Evolutionary conservation across 1,284 basidiomycete species (phyloP).

Genomic region (Thelephora terrestris): DNA sequence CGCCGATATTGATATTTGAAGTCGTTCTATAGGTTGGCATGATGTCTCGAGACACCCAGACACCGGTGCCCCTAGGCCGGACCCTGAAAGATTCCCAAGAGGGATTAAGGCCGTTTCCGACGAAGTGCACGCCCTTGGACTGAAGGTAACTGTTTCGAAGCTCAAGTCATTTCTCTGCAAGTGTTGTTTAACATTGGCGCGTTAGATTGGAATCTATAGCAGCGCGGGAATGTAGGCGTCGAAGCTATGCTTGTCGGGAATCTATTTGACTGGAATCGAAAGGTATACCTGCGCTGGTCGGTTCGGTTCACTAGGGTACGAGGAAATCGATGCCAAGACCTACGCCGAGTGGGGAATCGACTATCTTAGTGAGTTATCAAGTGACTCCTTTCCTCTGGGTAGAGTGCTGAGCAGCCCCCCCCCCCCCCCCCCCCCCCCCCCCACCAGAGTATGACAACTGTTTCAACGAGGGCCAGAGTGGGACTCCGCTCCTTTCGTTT

Average conservation of each 20-base stretch:
- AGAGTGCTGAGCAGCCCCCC: background rate
- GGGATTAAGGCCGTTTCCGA: conserved; percentile 33
- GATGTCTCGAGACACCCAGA: conserved; percentile 20
- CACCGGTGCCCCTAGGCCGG: conserved; percentile 22
- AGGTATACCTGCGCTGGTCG: conserved; percentile 32
- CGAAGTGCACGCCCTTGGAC: conserved; percentile 30
- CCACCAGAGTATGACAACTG: conserved; percentile 37
- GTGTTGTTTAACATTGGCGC: background rate
- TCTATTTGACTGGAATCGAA: background rate
- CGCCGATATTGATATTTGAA: background rate
- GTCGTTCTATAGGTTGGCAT: conserved; percentile 23
- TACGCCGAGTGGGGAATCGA: conserved; percentile 36
- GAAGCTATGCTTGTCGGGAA: background rate
- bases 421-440: conserved; percentile 8
- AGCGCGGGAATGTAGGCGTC: conserved; percentile 29
- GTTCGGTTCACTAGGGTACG: conserved; percentile 36
- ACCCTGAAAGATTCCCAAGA: conserved; percentile 32
- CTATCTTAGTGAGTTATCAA: conserved; percentile 26
- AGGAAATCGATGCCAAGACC: conserved; percentile 36
- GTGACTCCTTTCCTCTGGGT: background rate
- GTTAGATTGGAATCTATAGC: conserved; percentile 36
- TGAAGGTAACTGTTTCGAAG: conserved; percentile 23
- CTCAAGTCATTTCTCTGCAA: background rate
- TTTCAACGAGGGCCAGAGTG: conserved; percentile 33
- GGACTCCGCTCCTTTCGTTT: conserved; percentile 30